Evolutionary conservation across 768 basidiomycete genomes (phyloP), one percentile per base, ranked within the genome.

Genomic region (Cystobasidium onofrii): DNA sequence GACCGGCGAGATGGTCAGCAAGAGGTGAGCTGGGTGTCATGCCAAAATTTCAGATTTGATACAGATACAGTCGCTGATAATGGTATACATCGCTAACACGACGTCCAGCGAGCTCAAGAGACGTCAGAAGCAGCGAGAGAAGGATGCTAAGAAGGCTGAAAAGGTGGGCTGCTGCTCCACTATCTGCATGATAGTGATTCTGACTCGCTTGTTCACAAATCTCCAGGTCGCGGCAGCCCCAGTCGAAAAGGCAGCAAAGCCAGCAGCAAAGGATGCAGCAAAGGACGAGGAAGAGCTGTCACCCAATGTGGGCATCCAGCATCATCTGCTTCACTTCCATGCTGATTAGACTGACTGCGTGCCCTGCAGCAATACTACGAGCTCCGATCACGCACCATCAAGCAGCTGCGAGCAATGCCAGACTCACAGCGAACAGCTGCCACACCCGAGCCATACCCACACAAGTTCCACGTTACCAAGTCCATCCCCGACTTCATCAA

Each of bases 1-100:
- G 76, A 96, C 95, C 0, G 94, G 93, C 41, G 94, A 98, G 82
- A 86, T 96, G 88, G 88, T 99, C 79, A 96, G 92, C 83, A 99
- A 99, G 87, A 86, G 86, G 95, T 95, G 66, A 74, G 88, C 85
- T 23, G 52, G 39, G 25, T 7, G 61, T 64, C 36, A 18, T 18
- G 27, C 10, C 31, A 64, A 39, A 41, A 36, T 64, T 41, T 36
- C 61, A 64, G 17, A 64, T 64, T 50, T 50, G 3, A 15, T 62
- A 64, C 23, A 25, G 41, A 25, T n/a, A 46, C 20, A 1, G 2
- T 23, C 61, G 50, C 55, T 75, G 25, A 73, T 69, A 57, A 60
- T 66, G 29, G n/a, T 54, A 2, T 2, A 1, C 23, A 1, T 4
- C 3, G 6, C n/a, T n/a, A n/a, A n/a, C n/a, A n/a, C n/a, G n/a